Conservation (phyloP, 2,329 filamentous ascomycete genomes). For the Verticillium nonalfalfae region DNA sequence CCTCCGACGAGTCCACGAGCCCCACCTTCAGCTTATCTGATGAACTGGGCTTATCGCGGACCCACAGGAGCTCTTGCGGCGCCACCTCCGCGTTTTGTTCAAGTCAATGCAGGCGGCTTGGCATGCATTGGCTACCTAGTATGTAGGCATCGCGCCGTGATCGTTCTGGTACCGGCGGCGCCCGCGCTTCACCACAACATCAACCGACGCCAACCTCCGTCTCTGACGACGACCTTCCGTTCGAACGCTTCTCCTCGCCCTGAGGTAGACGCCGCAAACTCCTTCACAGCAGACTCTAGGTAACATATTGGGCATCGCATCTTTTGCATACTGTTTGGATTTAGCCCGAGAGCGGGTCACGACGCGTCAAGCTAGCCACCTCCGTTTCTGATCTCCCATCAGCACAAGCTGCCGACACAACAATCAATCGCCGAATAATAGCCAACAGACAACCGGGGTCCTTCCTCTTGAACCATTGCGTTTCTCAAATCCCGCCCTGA, state of each 20-base stretch:
- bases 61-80: background rate
- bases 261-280: background rate
- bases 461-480: background rate
- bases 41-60: background rate
- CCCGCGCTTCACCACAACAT: slow-evolving; percentile 1
- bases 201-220: background rate
- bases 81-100: background rate
- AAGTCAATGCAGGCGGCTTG: background rate
- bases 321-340: background rate
- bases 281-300: background rate
- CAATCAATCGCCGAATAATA: background rate
- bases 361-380: background rate
- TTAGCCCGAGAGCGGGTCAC: background rate
- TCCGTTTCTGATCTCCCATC: background rate
- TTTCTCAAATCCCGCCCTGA: too few relatives aligned
- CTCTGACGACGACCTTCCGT: background rate
- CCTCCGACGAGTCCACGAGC: too few relatives aligned
- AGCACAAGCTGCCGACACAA: background rate
- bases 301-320: background rate
- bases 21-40: background rate
- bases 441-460: background rate
- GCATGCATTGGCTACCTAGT: background rate
- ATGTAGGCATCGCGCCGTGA: background rate
- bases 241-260: background rate
- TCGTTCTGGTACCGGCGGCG: background rate